A percentile compares a stretch with the other conserved stretches of the same genome.
These are phyloP conservation scores for Symbiotaphrina buchneri DNA, from an alignment of 495 filamentous ascomycete genomes.

Conservation along the genomic window DNA sequence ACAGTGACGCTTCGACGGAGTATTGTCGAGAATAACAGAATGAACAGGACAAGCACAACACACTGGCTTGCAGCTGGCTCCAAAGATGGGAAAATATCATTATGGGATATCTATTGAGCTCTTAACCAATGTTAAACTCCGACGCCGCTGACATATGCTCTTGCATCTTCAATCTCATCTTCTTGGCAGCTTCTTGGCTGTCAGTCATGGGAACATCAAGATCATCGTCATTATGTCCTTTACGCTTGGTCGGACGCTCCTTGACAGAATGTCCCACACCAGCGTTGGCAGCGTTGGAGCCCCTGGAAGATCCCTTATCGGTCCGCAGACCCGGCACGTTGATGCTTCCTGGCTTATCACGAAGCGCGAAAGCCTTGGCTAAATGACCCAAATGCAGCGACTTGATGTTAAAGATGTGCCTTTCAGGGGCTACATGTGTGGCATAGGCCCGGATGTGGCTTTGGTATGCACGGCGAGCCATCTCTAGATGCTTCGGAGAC, in stretches of 20 bases:
- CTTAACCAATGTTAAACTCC: slow-evolving; percentile 77
- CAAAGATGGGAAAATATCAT: slow-evolving; percentile 87
- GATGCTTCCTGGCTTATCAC: slow-evolving; percentile 75
- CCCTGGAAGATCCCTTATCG: slow-evolving; percentile 11
- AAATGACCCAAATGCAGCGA: slow-evolving; percentile 78
- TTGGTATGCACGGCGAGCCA: slow-evolving; percentile 64
- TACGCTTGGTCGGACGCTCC: slow-evolving; percentile 11
- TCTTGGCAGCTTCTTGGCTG: slow-evolving; percentile 30
- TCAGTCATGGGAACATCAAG: background rate
- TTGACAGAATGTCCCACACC: too few species aligned
- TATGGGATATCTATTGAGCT: slow-evolving; percentile 82
- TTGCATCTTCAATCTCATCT: slow-evolving; percentile 68
- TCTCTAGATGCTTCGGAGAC: slow-evolving; percentile 35
- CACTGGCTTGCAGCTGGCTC: slow-evolving; percentile 85
- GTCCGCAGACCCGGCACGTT: slow-evolving; percentile 36
- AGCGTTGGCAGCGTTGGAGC: slow-evolving; percentile 25
- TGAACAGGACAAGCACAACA: slow-evolving; percentile 36
- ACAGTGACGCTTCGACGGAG: slow-evolving; percentile 14
- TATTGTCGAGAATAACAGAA: slow-evolving; percentile 43
- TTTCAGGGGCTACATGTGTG: slow-evolving; percentile 70
- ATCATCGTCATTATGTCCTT: background rate
- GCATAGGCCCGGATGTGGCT: slow-evolving; percentile 88
- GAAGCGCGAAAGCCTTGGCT: slow-evolving; percentile 76
- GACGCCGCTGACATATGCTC: slow-evolving; percentile 47
- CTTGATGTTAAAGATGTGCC: slow-evolving; percentile 70